Evolutionary conservation across 805 yeast species (phyloP).

Genomic region (Sugiyamaella lignohabitans): DNA sequence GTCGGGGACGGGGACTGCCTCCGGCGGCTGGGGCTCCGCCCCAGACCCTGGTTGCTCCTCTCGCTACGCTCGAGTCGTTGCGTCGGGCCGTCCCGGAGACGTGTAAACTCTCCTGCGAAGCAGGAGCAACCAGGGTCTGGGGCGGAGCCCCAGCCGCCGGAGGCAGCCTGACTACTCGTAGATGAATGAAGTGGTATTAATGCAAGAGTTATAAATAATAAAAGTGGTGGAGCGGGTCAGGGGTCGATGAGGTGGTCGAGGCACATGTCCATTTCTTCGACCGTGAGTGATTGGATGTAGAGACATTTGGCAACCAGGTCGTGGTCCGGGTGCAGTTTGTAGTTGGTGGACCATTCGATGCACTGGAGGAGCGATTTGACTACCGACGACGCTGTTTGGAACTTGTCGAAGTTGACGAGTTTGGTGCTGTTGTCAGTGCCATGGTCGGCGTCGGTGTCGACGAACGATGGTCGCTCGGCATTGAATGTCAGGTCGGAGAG

Average conservation of each 20-base stretch:
- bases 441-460: slow-evolving; percentile 23
- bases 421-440: slow-evolving; percentile 26
- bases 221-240: too few relatives aligned
- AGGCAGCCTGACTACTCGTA: too few relatives aligned
- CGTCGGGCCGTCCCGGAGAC: too few relatives aligned
- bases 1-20: too few relatives aligned
- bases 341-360: slow-evolving; percentile 78
- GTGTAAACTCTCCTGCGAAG: too few relatives aligned
- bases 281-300: slow-evolving; percentile 44
- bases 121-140: too few relatives aligned
- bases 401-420: slow-evolving; percentile 66
- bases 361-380: slow-evolving; percentile 71
- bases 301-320: slow-evolving; percentile 78
- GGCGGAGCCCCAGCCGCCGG: too few relatives aligned
- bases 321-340: slow-evolving; percentile 47
- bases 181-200: too few relatives aligned
- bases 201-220: too few relatives aligned
- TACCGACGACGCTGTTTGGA: slow-evolving; percentile 66
- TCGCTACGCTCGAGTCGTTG: too few relatives aligned
- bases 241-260: slow-evolving; percentile 2
- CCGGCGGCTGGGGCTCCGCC: too few relatives aligned
- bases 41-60: too few relatives aligned
- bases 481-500: slow-evolving; percentile 76
- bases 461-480: slow-evolving; percentile 51
- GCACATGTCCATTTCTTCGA: slow-evolving; percentile 27